A percentile compares a stretch with the other conserved stretches of the same genome.
Conservation (phyloP, 768 basidiomycete species). For the Suillus subalutaceus region DNA sequence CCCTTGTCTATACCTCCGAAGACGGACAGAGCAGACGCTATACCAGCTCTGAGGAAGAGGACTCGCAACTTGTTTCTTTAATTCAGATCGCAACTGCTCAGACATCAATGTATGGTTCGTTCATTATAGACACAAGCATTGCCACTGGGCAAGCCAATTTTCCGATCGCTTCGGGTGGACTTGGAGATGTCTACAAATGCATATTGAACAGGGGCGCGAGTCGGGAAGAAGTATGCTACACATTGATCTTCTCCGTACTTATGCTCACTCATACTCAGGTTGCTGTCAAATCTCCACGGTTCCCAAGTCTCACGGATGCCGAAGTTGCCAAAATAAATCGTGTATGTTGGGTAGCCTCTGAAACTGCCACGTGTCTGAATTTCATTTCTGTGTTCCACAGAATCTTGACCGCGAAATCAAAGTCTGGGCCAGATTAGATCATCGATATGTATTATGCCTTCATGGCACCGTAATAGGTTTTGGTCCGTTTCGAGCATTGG, state of each 20-base stretch:
- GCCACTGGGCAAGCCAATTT: not conserved
- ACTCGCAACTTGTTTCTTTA: not conserved
- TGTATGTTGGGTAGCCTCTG: not conserved
- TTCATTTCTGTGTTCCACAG: constrained; percentile 12
- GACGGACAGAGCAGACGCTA: not conserved
- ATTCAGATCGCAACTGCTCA: not conserved
- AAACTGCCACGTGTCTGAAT: not conserved
- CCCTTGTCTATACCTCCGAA: not conserved
- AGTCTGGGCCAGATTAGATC: constrained; percentile 23
- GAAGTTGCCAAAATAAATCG: not conserved
- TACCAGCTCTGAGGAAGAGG: not conserved
- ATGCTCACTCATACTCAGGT: constrained; percentile 6
- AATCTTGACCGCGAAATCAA: constrained; percentile 25
- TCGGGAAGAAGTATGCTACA: not conserved
- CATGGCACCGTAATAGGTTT: constrained; percentile 22
- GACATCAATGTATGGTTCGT: not conserved
- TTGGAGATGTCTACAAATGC: constrained; percentile 48
- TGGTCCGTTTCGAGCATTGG: constrained; percentile 27
- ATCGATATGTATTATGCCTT: constrained; percentile 24
- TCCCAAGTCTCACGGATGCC: not conserved
- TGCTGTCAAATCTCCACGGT: constrained; percentile 10
- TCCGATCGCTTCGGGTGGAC: constrained; percentile 34
- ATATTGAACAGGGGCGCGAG: not conserved
- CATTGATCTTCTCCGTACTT: not conserved
- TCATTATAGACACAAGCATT: not conserved